Base-by-base conservation (phyloP, 345 rosid species). In the Eucalyptus virginea region DNA sequence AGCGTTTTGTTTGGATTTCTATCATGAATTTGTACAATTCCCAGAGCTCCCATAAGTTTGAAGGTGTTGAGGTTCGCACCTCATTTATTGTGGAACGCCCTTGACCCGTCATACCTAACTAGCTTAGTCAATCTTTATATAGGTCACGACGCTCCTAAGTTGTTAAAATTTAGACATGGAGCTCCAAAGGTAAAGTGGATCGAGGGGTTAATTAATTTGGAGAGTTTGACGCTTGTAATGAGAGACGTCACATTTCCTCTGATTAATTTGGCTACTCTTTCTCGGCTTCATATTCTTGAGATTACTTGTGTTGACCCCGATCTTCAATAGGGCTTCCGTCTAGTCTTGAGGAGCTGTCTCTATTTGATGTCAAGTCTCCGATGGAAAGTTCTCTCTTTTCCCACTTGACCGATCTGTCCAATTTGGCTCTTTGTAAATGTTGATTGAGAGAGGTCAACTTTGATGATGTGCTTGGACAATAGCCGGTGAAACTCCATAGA, bases 91-190 rank as follows among this genome's bases (percentile, higher is more conserved):
- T 65, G 77, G 21, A 65, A 34, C 1, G 3, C 37, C 37, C 2
- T 8, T 65, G 4, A n/a, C 72, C 77, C 17, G n/a, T 3, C 16
- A 8, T 65, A n/a, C 37, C 11, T 65, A 65, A n/a, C 77, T 65
- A 65, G 1, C 77, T n/a, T 65, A 65, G 77, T 65, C 77, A 7
- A 65, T n/a, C 40, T 65, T 65, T 13, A 15, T n/a, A n/a, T 65
- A 65, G 0, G 14, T 7, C 37, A 65, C 1, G 10, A 65, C 6
- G 5, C 37, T 65, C 40, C 21, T 65, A 2, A 0, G 9, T 16
- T n/a, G 37, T 65, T 15, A 15, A 37, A 65, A 65, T 65, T 65
- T 40, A 65, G 37, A n/a, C 40, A n/a, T 65, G 40, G 40, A n/a
- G 19, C 37, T 65, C 77, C 77, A 16, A 16, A 65, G 3, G 6